phyloP scores from a whole-genome alignment of 352 stramenopile genomes.

The Aphanomyces stellatus region DNA sequence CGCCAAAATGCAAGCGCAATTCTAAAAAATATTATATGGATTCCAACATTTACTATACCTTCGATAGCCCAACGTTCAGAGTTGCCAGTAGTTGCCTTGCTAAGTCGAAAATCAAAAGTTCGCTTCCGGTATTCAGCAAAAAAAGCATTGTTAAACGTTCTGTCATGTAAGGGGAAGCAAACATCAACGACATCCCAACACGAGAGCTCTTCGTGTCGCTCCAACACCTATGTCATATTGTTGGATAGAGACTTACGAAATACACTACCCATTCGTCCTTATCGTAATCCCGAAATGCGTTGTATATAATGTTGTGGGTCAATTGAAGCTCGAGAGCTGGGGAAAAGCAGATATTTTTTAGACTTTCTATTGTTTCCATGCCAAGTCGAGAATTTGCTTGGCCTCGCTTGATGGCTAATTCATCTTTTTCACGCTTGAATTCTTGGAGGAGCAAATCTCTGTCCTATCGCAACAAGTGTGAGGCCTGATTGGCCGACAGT shows the following conservation, averaged over 20 bases:
- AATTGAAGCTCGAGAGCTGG: constrained; percentile 75
- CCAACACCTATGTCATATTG: constrained; percentile 29
- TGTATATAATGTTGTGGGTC: constrained; percentile 86
- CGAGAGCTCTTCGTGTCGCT: constrained; percentile 74
- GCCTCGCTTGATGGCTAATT: constrained; percentile 71
- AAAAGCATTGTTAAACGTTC: constrained; percentile 81
- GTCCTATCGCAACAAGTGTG: constrained; percentile 25
- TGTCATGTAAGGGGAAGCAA: constrained; percentile 78
- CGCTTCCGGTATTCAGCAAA: constrained; percentile 78
- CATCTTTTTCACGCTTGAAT: constrained; percentile 82
- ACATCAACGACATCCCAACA: constrained; percentile 68
- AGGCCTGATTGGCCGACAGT: not conserved
- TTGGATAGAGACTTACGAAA: not conserved
- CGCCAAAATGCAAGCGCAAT: constrained; percentile 76
- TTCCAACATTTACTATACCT: not conserved
- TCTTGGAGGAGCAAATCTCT: constrained; percentile 71
- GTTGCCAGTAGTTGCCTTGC: constrained; percentile 61
- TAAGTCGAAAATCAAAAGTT: constrained; percentile 66
- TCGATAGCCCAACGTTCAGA: constrained; percentile 80
- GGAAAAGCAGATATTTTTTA: constrained; percentile 77
- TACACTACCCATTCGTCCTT: constrained; percentile 70
- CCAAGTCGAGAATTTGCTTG: constrained; percentile 54
- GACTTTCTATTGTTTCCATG: constrained; percentile 66
- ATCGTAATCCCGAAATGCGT: constrained; percentile 79
- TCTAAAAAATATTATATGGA: constrained; percentile 24